Conservation (phyloP, 306 rosid genomes). For the Medicago truncatula region DNA sequence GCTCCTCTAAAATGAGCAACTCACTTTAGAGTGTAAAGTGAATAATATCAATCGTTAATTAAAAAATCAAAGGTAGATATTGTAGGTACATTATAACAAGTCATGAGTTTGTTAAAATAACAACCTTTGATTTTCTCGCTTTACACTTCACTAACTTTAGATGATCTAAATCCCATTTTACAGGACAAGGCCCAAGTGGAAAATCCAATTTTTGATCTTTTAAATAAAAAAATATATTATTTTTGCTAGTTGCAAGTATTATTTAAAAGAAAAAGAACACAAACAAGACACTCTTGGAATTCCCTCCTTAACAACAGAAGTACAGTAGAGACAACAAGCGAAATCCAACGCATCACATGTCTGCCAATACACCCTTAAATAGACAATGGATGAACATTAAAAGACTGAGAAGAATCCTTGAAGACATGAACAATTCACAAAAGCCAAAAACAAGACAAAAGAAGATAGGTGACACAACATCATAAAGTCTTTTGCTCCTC, state of each 20-base stretch:
- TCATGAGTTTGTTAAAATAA: too few relatives aligned
- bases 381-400: background rate
- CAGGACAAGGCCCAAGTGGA: background rate
- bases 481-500: conserved; percentile 1
- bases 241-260: background rate
- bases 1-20: too few relatives aligned
- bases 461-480: background rate
- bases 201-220: background rate
- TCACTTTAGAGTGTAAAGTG: too few relatives aligned
- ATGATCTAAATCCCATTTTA: background rate
- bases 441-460: background rate
- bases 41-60: background rate
- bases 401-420: background rate
- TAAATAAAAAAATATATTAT: background rate
- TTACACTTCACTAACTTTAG: too few relatives aligned
- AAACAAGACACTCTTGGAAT: background rate
- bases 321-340: background rate
- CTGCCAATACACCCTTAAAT: background rate
- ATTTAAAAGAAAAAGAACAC: background rate
- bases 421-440: background rate
- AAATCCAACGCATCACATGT: background rate
- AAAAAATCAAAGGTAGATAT: too few relatives aligned
- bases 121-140: too few relatives aligned
- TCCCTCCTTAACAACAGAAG: background rate
- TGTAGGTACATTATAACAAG: too few relatives aligned